Evolutionary conservation across 1,139 yeast species (phyloP).

Genomic region (Yamadazyma pseudoaaseri): DNA sequence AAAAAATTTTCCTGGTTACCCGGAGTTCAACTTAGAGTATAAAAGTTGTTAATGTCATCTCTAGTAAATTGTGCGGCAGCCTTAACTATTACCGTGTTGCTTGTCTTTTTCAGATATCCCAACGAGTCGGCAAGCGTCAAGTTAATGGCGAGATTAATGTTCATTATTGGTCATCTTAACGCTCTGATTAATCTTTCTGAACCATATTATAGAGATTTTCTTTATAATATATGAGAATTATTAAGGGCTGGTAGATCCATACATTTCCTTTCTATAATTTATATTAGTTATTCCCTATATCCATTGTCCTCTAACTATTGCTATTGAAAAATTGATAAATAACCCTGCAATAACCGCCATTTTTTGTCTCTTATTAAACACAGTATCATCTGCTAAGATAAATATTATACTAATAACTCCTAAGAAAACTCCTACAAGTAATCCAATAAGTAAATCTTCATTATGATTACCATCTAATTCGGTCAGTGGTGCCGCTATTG

Average conservation of each 20-base stretch:
- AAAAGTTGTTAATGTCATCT: slow-evolving; percentile 2
- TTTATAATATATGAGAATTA: slow-evolving; percentile 22
- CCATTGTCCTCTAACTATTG: slow-evolving; percentile 53
- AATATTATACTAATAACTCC: slow-evolving; percentile 63
- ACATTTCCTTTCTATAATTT: slow-evolving; percentile 22
- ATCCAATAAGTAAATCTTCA: slow-evolving; percentile 62
- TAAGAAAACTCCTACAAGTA: slow-evolving; percentile 59
- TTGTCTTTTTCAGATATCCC: slow-evolving; percentile 48
- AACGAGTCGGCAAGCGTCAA: slow-evolving; percentile 58
- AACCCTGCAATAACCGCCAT: slow-evolving; percentile 66
- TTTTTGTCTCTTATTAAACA: slow-evolving; percentile 57
- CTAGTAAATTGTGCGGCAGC: slow-evolving; percentile 48
- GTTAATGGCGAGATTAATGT: slow-evolving; percentile 50
- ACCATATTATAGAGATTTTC: slow-evolving; percentile 18
- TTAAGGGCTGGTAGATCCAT: slow-evolving; percentile 54
- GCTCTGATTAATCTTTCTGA: slow-evolving; percentile 40
- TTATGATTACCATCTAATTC: slow-evolving; percentile 42
- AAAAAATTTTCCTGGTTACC: slow-evolving; percentile 7
- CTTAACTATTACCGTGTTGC: slow-evolving; percentile 58
- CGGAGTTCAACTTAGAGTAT: slow-evolving; percentile 7
- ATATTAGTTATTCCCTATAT: slow-evolving; percentile 17
- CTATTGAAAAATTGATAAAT: slow-evolving; percentile 55
- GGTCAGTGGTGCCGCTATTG: slow-evolving; percentile 19
- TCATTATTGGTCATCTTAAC: slow-evolving; percentile 42
- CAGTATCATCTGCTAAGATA: slow-evolving; percentile 52